Evolutionary conservation across 2,329 filamentous ascomycete genomes (phyloP), one percentile per base, ranked within the genome.

Genomic region (Pestalotiopsis sp.): DNA sequence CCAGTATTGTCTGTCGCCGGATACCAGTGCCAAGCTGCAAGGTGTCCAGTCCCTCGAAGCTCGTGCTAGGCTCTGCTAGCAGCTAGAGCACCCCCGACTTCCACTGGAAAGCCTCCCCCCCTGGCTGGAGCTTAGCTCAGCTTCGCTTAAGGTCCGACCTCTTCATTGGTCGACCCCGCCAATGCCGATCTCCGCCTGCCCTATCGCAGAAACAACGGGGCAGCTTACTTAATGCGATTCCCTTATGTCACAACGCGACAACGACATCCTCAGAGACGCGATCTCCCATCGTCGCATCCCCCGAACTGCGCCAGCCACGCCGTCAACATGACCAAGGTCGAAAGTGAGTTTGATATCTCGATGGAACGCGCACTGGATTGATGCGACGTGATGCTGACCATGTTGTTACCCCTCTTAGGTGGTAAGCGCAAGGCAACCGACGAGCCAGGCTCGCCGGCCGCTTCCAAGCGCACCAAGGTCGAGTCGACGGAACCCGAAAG

Each of bases 351-450:
- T 45, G 41, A 17, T n/a, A 12, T 31, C 31, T 31, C 59, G 45
- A 11, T 13, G n/a, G 14, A 25, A 27, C 13, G 17, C 25, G 41
- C 38, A 25, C 58, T 67, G 1, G 13, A 52, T 2, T 52, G 62
- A 64, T 64, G 38, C n/a, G 23, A 64, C 41, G 38, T 11, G 23
- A 49, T 38, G 55, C 69, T 74, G 38, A 71, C 39, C 45, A 23
- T 60, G 3, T 41, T 2, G 31, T 49, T 61, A 55, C 49, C 45
- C 45, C 25, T 31, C 27, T 68, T 69, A 87, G 87, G 83, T 74
- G 84, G 81, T 55, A 95, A 95, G 85, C 91, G 92, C 79, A 94
- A 94, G 81, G 92, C 92, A 3, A 85, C 84, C 64, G 88, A 92
- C 72, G 90, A 92, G 71, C 87, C 89, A 60, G 82, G 86, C 67